A percentile compares a stretch with the other conserved stretches of the same genome.
phyloP scores from a whole-genome alignment of 2,329 filamentous ascomycete species.

The Fusarium tjaetaba region DNA sequence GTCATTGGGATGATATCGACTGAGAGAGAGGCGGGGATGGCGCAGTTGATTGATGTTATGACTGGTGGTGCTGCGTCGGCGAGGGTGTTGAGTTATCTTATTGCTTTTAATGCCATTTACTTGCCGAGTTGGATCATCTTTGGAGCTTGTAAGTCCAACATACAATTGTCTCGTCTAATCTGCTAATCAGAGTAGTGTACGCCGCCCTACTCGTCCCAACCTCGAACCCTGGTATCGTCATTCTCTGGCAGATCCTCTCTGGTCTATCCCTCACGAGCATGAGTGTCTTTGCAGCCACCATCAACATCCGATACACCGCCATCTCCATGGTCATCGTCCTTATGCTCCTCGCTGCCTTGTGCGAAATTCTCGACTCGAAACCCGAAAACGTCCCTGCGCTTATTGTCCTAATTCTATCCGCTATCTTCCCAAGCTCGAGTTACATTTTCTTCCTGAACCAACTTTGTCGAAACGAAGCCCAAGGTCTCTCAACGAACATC shows the following conservation, averaged over 20 bases:
- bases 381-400: neutral
- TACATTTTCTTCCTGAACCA: neutral
- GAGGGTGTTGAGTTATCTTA: constrained; percentile 75
- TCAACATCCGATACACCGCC: neutral
- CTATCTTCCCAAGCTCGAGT: neutral
- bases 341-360: neutral
- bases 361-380: neutral
- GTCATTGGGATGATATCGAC: constrained; percentile 74
- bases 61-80: constrained; percentile 75
- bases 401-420: neutral
- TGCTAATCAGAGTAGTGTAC: constrained; percentile 52
- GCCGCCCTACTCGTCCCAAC: constrained; percentile 43
- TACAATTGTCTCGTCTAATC: accelerated
- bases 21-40: constrained; percentile 83
- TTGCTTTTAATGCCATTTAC: constrained; percentile 80
- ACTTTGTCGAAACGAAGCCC: neutral
- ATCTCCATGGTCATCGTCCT: neutral
- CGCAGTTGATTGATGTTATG: constrained; percentile 85
- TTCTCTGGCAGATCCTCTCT: neutral
- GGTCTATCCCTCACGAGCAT: neutral
- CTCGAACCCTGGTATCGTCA: neutral
- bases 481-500: neutral
- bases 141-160: neutral
- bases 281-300: neutral
- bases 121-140: constrained; percentile 75